These are phyloP conservation scores for Saksenaea vasiformis DNA, from an alignment of 371 early-diverging fungal genomes.

Conservation along the genomic window DNA sequence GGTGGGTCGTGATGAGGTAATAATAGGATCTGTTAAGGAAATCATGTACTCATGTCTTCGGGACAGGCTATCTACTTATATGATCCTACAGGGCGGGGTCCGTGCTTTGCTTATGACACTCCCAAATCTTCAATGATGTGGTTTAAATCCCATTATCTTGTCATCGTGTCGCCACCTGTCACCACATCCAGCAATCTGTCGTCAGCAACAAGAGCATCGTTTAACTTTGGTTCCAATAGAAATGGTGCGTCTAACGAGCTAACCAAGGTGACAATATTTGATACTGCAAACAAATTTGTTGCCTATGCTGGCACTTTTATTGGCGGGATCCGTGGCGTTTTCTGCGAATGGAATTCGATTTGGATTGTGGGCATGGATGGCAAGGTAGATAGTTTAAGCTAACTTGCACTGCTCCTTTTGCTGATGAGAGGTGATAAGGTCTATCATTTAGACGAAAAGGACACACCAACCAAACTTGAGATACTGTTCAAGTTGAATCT, in stretches of 20 bases:
- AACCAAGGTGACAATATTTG: constrained; percentile 85
- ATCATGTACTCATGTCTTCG: neutral
- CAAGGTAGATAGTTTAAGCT: constrained; percentile 51
- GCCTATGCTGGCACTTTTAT: constrained; percentile 79
- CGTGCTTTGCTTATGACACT: constrained; percentile 89
- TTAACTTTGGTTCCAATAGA: constrained; percentile 30
- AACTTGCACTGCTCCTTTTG: neutral
- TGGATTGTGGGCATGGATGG: constrained; percentile 83
- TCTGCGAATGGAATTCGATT: constrained; percentile 90
- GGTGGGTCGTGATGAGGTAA: constrained; percentile 80
- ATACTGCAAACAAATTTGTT: constrained; percentile 87
- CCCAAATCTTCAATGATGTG: constrained; percentile 75
- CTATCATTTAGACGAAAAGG: constrained; percentile 84
- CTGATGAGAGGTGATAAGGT: constrained; percentile 43
- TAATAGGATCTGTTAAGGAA: neutral
- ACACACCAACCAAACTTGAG: constrained; percentile 84
- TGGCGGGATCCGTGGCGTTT: constrained; percentile 67
- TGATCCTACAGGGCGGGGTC: constrained; percentile 88
- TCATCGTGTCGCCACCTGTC: constrained; percentile 70
- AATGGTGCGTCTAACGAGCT: constrained; percentile 39
- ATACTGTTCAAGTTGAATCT: constrained; percentile 85
- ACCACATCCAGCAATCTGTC: constrained; percentile 49
- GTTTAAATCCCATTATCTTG: constrained; percentile 76
- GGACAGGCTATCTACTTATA: constrained; percentile 85
- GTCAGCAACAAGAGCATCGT: constrained; percentile 30